Base-by-base conservation (phyloP, 495 filamentous ascomycete species). In the Darksidea phi region DNA sequence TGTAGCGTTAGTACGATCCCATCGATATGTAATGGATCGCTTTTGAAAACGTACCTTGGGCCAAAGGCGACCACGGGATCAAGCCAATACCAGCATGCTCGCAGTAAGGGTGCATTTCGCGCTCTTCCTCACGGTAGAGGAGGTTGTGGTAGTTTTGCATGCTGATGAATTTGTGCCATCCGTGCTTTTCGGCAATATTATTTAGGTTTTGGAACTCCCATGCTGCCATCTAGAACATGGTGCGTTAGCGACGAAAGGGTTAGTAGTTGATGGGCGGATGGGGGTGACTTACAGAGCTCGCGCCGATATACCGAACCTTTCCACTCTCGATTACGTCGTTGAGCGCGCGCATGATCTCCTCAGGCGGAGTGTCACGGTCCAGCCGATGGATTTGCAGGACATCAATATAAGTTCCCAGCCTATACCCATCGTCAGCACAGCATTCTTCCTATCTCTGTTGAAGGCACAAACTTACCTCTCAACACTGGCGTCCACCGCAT, bases 311-410 rank as follows among this genome's bases (percentile, higher is more conserved):
- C 38, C 80, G 70, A n/a, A 83, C 82, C 69, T 81, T 82, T 7
- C 82, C 83, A 17, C 72, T 78, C 66, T 83, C 78, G 6, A 85
- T 65, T 2, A 84, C 76, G 63, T 85, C 82, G 55, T 85, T 82
- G 41, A 86, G 67, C 3, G 83, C 68, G 67, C 82, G 73, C 86
- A 93, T 90, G 7, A 85, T 89, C 73, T 91, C 88, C 69, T 88
- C 85, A 13, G 75, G 54, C 0, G 84, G 81, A 0, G 78, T 82
- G 6, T 72, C 71, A 0, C 68, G 61, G 67, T 89, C 87, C 59
- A 79, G 82, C n/a, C 87, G 77, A 62, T 94, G 89, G 60, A 91
- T 88, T 70, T 89, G 85, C 43, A 90, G 78, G 23, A 91, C 71
- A 66, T 93, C 88, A 65, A 91, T 82, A 66, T 91, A 91, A 0